Percentiles rank a stretch among this genome's conserved stretches.
phyloP scores from a whole-genome alignment of 805 yeast species.

The Jamesozyma hellenica region DNA sequence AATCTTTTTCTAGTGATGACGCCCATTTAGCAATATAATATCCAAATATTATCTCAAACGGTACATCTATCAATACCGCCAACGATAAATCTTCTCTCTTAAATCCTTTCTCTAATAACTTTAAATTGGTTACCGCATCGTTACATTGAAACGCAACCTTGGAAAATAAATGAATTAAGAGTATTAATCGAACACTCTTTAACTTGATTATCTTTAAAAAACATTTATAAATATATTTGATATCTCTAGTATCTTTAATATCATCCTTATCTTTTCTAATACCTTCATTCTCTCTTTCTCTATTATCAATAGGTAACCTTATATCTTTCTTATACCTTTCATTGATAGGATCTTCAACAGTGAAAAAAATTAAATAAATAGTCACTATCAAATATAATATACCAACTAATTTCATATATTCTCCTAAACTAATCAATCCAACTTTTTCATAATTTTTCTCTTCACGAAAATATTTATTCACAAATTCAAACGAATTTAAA shows the following conservation, averaged over 20 bases:
- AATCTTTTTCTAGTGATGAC: slow-evolving; percentile 38
- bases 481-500: slow-evolving; percentile 83
- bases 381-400: slow-evolving; percentile 60
- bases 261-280: slow-evolving; percentile 28
- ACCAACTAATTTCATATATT: slow-evolving; percentile 74
- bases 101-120: slow-evolving; percentile 81
- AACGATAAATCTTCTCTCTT: slow-evolving; percentile 89
- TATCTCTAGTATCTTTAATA: slow-evolving; percentile 25
- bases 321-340: slow-evolving; percentile 18
- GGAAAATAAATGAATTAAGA: slow-evolving; percentile 63
- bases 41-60: slow-evolving; percentile 90
- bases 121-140: slow-evolving; percentile 90
- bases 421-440: slow-evolving; percentile 65
- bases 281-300: slow-evolving; percentile 8
- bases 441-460: slow-evolving; percentile 39
- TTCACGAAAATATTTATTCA: slow-evolving; percentile 68
- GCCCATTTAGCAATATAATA: slow-evolving; percentile 96
- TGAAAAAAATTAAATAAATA: slow-evolving; percentile 42
- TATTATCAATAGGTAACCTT: slow-evolving; percentile 1
- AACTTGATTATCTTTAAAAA: slow-evolving; percentile 63
- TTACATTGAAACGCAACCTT: slow-evolving; percentile 93
- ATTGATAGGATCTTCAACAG: slow-evolving; percentile 62
- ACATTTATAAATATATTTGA: slow-evolving; percentile 48
- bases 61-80: slow-evolving; percentile 88
- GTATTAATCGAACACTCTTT: slow-evolving; percentile 63